These are phyloP conservation scores for Filosporella fistucella DNA, from an alignment of 495 filamentous ascomycete genomes.

Conservation along the genomic window DNA sequence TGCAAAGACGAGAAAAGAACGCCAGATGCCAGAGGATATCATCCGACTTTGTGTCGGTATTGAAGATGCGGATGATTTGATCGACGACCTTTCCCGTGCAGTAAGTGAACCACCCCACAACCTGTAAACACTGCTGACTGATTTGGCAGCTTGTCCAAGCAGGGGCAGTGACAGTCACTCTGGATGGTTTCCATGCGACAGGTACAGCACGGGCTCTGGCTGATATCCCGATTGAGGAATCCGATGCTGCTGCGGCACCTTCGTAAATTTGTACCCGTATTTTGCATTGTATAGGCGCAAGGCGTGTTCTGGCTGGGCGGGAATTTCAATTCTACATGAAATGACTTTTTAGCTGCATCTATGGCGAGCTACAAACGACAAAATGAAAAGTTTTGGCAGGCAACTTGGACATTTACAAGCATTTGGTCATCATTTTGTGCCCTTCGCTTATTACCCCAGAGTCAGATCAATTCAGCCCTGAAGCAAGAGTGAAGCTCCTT, in stretches of 20 bases:
- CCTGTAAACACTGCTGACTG: conserved; percentile 14
- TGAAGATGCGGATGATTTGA: conserved; percentile 87
- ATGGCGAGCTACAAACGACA: background rate
- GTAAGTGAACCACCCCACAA: conserved; percentile 46
- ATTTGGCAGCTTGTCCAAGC: conserved; percentile 78
- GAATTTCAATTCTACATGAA: background rate
- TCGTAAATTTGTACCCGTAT: background rate
- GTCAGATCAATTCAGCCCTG: no score
- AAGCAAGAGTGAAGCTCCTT: no score
- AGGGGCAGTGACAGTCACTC: conserved; percentile 79
- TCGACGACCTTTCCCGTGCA: conserved; percentile 86
- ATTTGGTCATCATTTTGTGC: no score
- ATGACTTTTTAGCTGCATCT: no score
- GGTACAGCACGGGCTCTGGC: conserved; percentile 13
- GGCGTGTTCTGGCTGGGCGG: conserved; percentile 5
- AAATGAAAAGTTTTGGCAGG: no score
- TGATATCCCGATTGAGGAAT: conserved; percentile 17
- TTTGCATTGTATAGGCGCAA: conserved; percentile 15
- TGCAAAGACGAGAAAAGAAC: conserved; percentile 82
- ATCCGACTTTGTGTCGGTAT: conserved; percentile 95
- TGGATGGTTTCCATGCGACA: conserved; percentile 68
- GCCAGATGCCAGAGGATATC: conserved; percentile 92
- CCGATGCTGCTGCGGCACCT: conserved; percentile 16
- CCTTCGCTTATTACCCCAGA: background rate
- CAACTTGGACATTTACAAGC: no score